phyloP scores from a whole-genome alignment of 495 filamentous ascomycete species.

The Bryoglossum gracile region DNA sequence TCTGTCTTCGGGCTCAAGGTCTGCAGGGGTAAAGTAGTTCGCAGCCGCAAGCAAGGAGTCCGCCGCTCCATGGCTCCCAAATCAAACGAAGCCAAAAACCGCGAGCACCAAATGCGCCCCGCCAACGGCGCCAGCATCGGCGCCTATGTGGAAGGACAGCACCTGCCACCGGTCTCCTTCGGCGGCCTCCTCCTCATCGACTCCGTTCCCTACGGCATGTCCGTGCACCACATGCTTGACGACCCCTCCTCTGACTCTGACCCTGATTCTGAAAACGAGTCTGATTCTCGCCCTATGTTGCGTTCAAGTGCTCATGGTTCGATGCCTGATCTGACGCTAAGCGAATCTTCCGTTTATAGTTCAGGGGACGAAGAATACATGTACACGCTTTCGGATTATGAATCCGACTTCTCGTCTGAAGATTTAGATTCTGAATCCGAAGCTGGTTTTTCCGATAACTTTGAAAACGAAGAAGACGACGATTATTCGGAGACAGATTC shows the following conservation, averaged over 20 bases:
- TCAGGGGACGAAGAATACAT: slow-evolving; percentile 25
- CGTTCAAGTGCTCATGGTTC: slow-evolving; percentile 28
- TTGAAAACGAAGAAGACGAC: slow-evolving; percentile 8
- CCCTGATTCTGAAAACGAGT: slow-evolving; percentile 33
- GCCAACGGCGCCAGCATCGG: slow-evolving; percentile 88
- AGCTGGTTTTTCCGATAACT: background rate
- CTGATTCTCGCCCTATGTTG: slow-evolving; percentile 27
- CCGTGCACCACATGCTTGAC: slow-evolving; percentile 93
- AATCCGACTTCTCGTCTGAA: slow-evolving; percentile 10
- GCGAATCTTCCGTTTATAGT: slow-evolving; percentile 21
- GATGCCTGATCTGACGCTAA: slow-evolving; percentile 22
- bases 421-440: background rate
- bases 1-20: slow-evolving; percentile 51
- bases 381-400: slow-evolving; percentile 24
- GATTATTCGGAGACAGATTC: slow-evolving; percentile 9
- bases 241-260: slow-evolving; percentile 56
- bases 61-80: slow-evolving; percentile 19
- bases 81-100: slow-evolving; percentile 41
- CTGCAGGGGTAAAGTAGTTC: slow-evolving; percentile 58
- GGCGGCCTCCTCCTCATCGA: slow-evolving; percentile 83
- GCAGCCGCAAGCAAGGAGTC: slow-evolving; percentile 46
- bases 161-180: slow-evolving; percentile 82
- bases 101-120: slow-evolving; percentile 65
- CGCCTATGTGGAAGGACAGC: slow-evolving; percentile 74
- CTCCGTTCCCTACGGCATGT: slow-evolving; percentile 79